A percentile compares a stretch with the other conserved stretches of the same genome.
phyloP scores from a whole-genome alignment of 768 basidiomycete species.

The Psilocybe cyanescens region DNA sequence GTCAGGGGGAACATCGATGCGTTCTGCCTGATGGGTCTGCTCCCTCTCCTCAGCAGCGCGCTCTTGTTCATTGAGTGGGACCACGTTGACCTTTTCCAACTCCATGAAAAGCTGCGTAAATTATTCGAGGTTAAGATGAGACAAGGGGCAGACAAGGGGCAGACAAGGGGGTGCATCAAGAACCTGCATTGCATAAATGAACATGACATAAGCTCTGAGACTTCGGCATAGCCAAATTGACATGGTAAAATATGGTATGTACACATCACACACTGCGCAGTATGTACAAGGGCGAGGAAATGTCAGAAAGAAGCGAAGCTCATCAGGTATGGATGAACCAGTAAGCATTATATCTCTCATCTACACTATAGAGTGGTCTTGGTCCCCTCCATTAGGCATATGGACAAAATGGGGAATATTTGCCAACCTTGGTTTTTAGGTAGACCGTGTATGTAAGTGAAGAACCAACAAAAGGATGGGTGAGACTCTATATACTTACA shows the following conservation, averaged over 20 bases:
- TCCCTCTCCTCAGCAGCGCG: conserved; percentile 3
- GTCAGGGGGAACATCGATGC: conserved; percentile 38
- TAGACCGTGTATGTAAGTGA: conserved; percentile 58
- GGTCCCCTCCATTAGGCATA: conserved; percentile 81
- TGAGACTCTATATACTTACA: conserved; percentile 8
- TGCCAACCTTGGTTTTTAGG: conserved; percentile 75
- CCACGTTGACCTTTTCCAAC: not conserved
- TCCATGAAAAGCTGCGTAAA: not conserved
- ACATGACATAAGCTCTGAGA: conserved; percentile 15
- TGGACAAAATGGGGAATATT: conserved; percentile 45
- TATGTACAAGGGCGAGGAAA: conserved; percentile 11
- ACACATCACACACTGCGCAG: conserved; percentile 16
- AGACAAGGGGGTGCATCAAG: too few relatives aligned
- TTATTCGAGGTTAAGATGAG: too few relatives aligned
- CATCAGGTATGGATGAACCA: conserved; percentile 29
- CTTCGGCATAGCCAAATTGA: not conserved
- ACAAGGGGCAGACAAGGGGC: too few relatives aligned
- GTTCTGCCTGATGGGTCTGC: conserved; percentile 27
- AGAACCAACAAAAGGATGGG: conserved; percentile 10
- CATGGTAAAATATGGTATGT: too few relatives aligned
- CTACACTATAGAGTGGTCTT: conserved; percentile 48
- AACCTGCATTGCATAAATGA: too few relatives aligned
- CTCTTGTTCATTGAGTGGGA: not conserved
- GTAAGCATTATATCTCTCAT: conserved; percentile 77
- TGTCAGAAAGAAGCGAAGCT: conserved; percentile 67